A percentile compares a stretch with the other conserved stretches of the same genome.
Evolutionary conservation across 2,329 filamentous ascomycete genomes (phyloP).

Genomic region (Nemania bipapillata): DNA sequence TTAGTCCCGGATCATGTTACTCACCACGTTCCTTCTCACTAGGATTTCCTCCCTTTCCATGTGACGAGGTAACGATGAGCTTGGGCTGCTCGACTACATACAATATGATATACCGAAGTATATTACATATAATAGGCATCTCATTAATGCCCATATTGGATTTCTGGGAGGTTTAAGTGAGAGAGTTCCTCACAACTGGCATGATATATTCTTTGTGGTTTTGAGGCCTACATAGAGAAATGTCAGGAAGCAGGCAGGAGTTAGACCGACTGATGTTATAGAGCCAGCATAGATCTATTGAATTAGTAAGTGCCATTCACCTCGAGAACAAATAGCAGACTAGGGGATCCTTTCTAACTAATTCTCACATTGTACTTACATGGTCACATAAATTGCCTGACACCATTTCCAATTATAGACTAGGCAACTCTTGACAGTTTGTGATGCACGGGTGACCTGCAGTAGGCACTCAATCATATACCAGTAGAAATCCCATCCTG

Average conservation of each 20-base stretch:
- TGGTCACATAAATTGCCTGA: neutral
- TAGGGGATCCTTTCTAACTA: no score
- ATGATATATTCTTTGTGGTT: no score
- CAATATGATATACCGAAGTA: no score
- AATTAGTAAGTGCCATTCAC: no score
- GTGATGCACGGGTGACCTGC: neutral
- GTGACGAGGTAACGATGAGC: neutral
- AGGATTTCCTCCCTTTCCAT: neutral
- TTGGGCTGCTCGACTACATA: no score
- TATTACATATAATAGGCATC: no score
- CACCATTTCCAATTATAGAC: neutral
- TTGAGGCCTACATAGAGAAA: no score
- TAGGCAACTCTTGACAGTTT: neutral
- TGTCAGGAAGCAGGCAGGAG: no score
- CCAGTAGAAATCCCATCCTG: neutral
- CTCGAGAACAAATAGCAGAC: neutral
- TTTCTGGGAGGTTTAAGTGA: neutral
- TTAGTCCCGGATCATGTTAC: neutral
- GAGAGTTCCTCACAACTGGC: no score
- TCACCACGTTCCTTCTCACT: neutral
- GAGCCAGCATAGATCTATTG: no score
- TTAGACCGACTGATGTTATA: no score
- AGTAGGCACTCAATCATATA: neutral
- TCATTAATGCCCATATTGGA: no score
- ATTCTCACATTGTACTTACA: neutral